Base-by-base conservation (phyloP, 2,329 filamentous ascomycete genomes). In the Pseudonectria foliicola region DNA sequence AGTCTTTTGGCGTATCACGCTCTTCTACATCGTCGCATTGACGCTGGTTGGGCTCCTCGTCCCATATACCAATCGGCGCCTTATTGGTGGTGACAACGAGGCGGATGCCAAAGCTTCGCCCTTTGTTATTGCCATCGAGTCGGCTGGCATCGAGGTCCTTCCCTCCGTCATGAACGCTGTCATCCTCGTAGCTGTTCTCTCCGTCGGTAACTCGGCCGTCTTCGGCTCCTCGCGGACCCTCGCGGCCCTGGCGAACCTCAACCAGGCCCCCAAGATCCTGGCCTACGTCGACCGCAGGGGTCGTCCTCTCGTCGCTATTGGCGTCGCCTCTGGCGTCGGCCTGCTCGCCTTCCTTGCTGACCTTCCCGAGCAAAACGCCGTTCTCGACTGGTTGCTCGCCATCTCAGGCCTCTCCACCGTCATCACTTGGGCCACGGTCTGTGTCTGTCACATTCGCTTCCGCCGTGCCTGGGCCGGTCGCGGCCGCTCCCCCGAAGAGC, bases 111-210 rank as follows among this genome's bases (percentile, higher is more conserved):
- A 78, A 16, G 83, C 87, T 2, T 94, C 87, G 3, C 90, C 90
- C 2, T 95, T 95, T 57, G 89, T 95, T 50, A 93, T 95, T 51
- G 86, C 89, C 43, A 94, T 95, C 49, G 70, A 83, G 46, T 82
- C 88, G 43, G 87, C 88, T 2, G 82, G 85, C 7, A 93, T 95
- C 50, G 64, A 75, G 27, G 80, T 82, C 3, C 73, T 95, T 3
- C 86, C 87, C 2, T 89, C 84, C 0, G 74, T 95, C 35, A 93
- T 95, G 83, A 95, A 96, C 60, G 80, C 78, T n/a, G 87, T 95
- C 41, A 95, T 95, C 57, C 78, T 95, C 54, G 78, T 94, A 43
- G 83, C 89, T 13, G 88, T 95, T 14, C 67, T 95, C 14, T 93
- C 86, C 1, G 89, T 95, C 40, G 88, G 88, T 38, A 95, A 95